phyloP scores from a whole-genome alignment of 805 yeast genomes.

The Yamadazyma philogaea region DNA sequence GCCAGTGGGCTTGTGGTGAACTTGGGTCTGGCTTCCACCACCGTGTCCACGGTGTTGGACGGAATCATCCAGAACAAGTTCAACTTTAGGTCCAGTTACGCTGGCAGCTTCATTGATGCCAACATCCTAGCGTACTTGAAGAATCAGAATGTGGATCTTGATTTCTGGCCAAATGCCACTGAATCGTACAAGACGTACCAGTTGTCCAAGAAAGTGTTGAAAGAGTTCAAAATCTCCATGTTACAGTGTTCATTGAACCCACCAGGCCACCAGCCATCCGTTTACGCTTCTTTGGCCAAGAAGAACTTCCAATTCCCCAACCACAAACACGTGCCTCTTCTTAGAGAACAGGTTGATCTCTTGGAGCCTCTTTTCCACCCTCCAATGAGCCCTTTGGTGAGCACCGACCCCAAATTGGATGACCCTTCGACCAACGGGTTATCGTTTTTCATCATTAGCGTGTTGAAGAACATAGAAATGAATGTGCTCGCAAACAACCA shows the following conservation, averaged over 20 bases:
- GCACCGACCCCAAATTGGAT: slow-evolving; percentile 30
- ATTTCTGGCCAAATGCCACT: slow-evolving; percentile 15
- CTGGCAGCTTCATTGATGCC: slow-evolving; percentile 78
- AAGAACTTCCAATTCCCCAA: slow-evolving; percentile 22
- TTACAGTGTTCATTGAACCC: slow-evolving; percentile 19
- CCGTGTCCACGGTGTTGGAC: slow-evolving; percentile 74
- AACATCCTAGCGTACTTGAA: slow-evolving; percentile 52
- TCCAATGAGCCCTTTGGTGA: slow-evolving; percentile 44
- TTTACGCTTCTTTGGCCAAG: slow-evolving; percentile 6
- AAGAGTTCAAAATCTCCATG: slow-evolving; percentile 36
- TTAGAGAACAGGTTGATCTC: slow-evolving; percentile 15
- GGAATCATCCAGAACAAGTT: slow-evolving; percentile 70
- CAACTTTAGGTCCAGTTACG: slow-evolving; percentile 63
- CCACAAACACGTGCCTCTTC: slow-evolving; percentile 16
- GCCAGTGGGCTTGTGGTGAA: slow-evolving; percentile 79
- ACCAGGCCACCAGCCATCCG: slow-evolving; percentile 3
- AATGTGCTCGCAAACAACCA: slow-evolving; percentile 34
- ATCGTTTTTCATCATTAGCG: slow-evolving; percentile 33
- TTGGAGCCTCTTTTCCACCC: slow-evolving; percentile 76
- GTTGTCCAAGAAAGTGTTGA: slow-evolving; percentile 32
- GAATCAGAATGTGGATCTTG: slow-evolving; percentile 17
- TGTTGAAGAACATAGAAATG: slow-evolving; percentile 35
- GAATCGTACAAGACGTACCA: slow-evolving; percentile 37
- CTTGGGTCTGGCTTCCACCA: slow-evolving; percentile 65
- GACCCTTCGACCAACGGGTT: slow-evolving; percentile 50